Conservation (phyloP, 257 asterid species). For the Penstemon newberryi region DNA sequence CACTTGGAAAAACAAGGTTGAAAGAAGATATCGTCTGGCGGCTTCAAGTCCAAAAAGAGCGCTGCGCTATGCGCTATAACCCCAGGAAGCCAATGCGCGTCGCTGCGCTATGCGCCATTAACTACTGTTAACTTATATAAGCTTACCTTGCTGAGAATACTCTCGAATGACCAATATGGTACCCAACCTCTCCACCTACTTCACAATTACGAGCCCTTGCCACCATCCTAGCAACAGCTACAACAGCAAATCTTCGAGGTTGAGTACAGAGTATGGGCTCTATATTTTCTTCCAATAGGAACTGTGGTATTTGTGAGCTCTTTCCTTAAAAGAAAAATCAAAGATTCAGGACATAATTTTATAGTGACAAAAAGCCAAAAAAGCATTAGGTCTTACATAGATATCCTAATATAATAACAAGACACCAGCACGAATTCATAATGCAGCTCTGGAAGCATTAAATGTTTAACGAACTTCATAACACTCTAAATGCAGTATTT, state of each 20-base stretch:
- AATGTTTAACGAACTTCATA: slow-evolving; percentile 3
- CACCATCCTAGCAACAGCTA: slow-evolving; percentile 93
- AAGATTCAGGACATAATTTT: slow-evolving; percentile 21
- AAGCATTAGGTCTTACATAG: not conserved
- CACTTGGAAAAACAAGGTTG: too few species aligned
- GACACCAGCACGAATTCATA: not conserved
- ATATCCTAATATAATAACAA: not conserved
- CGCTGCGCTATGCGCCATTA: too few species aligned
- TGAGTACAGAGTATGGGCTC: slow-evolving; percentile 93
- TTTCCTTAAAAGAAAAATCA: slow-evolving; percentile 54
- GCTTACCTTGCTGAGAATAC: slow-evolving; percentile 75
- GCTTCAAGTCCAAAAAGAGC: too few species aligned
- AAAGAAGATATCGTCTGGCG: too few species aligned
- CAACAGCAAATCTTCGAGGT: slow-evolving; percentile 98
- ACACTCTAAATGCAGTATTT: not conserved
- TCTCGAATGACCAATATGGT: slow-evolving; percentile 93
- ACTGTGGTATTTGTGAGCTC: slow-evolving; percentile 97
- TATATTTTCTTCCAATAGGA: slow-evolving; percentile 71
- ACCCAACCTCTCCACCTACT: slow-evolving; percentile 94
- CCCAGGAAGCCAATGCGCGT: too few species aligned
- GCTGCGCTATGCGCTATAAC: too few species aligned
- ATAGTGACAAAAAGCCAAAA: slow-evolving; percentile 18
- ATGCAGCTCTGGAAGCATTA: not conserved
- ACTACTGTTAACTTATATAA: not conserved
- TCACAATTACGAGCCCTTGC: slow-evolving; percentile 83